A percentile compares a stretch with the other conserved stretches of the same genome.
These are phyloP conservation scores for Backusella circina DNA, from an alignment of 192 early-diverging fungal genomes.

Conservation along the genomic window DNA sequence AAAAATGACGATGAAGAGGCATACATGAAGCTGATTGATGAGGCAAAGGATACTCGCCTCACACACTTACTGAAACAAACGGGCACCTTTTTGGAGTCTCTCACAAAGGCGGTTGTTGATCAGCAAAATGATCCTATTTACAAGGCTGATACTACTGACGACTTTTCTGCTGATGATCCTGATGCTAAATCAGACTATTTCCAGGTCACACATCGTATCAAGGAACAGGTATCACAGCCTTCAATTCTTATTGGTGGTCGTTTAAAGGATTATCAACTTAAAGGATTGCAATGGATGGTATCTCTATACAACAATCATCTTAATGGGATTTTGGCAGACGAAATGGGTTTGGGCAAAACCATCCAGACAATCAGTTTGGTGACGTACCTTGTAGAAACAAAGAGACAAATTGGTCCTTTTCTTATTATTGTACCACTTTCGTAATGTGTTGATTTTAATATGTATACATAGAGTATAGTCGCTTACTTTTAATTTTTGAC, in stretches of 20 bases:
- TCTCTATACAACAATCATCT: slow-evolving; percentile 97
- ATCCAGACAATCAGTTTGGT: slow-evolving; percentile 97
- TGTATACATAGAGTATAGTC: too few relatives aligned
- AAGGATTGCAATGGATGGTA: slow-evolving; percentile 99
- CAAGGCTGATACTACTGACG: background rate
- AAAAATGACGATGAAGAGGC: slow-evolving; percentile 98
- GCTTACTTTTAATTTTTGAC: background rate
- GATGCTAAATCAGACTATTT: slow-evolving; percentile 77
- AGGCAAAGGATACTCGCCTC: slow-evolving; percentile 96
- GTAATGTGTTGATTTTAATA: slow-evolving; percentile 32
- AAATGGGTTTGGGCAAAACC: slow-evolving; percentile 89
- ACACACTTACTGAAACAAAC: slow-evolving; percentile 91
- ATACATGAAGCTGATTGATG: slow-evolving; percentile 92
- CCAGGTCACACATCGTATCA: slow-evolving; percentile 80
- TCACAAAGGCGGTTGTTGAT: slow-evolving; percentile 82
- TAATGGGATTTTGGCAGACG: slow-evolving; percentile 97
- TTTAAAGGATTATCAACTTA: slow-evolving; percentile 96
- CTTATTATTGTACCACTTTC: slow-evolving; percentile 96
- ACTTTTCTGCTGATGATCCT: slow-evolving; percentile 18
- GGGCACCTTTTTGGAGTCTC: slow-evolving; percentile 75
- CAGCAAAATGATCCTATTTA: slow-evolving; percentile 69
- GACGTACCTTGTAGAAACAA: slow-evolving; percentile 93
- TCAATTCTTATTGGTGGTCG: slow-evolving; percentile 81
- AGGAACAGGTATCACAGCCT: slow-evolving; percentile 81
- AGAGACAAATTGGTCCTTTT: slow-evolving; percentile 92